These are phyloP conservation scores for Cronartium quercuum DNA, from an alignment of 1,284 basidiomycete species.

Conservation along the genomic window DNA sequence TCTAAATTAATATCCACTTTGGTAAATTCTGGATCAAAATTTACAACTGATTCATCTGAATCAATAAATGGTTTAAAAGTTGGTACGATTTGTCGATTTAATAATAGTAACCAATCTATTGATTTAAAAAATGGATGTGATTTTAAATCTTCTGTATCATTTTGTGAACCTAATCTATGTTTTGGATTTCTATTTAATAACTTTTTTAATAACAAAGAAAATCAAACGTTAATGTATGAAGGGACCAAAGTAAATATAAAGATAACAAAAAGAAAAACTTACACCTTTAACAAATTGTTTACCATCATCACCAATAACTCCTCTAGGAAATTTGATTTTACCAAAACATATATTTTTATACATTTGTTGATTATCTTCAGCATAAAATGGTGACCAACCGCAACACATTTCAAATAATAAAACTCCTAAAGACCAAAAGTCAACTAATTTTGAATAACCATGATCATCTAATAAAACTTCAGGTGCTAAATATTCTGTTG, in stretches of 20 bases:
- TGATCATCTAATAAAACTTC: conserved; percentile 98
- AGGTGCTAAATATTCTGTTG: conserved; percentile 80
- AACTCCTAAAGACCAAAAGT: conserved; percentile 80
- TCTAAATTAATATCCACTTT: conserved; percentile 66
- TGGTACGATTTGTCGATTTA: conserved; percentile 83
- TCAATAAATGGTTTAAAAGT: conserved; percentile 98
- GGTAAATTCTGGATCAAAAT: conserved; percentile 98
- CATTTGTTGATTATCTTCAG: conserved; percentile 99
- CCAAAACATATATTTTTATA: conserved; percentile 89
- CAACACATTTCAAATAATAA: conserved; percentile 76
- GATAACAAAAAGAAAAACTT: neutral
- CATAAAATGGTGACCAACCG: conserved; percentile 99
- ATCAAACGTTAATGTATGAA: too few relatives aligned
- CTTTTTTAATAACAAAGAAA: too few relatives aligned
- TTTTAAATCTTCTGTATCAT: conserved; percentile 89
- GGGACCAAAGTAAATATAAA: too few relatives aligned
- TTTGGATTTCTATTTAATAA: conserved; percentile 96
- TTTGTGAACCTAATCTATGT: conserved; percentile 82
- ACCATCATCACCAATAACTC: conserved; percentile 93
- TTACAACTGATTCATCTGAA: conserved; percentile 92
- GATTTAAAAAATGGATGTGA: conserved; percentile 89
- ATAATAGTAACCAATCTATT: conserved; percentile 83
- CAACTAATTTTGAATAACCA: conserved; percentile 96
- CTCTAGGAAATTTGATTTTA: conserved; percentile 96
- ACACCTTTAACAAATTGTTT: conserved; percentile 96